phyloP scores from a whole-genome alignment of 192 early-diverging fungal species.

The Podila clonocystis region DNA sequence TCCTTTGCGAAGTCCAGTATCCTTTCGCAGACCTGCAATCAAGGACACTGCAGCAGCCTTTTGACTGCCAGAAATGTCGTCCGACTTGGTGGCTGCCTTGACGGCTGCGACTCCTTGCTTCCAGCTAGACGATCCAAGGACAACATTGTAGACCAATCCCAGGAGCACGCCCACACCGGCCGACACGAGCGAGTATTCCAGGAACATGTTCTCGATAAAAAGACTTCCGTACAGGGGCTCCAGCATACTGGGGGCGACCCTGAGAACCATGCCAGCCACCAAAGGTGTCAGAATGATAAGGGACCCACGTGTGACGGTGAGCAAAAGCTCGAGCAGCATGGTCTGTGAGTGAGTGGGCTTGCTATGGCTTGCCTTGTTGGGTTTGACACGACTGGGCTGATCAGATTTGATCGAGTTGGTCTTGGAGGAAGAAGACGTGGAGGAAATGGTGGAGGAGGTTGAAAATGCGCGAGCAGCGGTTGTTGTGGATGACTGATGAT shows the following conservation, averaged over 20 bases:
- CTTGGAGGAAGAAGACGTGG: neutral
- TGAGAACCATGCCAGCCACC: conserved; percentile 54
- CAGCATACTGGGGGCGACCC: conserved; percentile 64
- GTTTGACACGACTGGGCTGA: neutral
- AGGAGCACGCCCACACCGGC: conserved; percentile 58
- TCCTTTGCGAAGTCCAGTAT: conserved; percentile 46
- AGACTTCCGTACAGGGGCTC: conserved; percentile 78
- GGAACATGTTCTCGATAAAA: conserved; percentile 61
- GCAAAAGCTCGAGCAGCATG: conserved; percentile 45
- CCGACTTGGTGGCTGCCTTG: neutral
- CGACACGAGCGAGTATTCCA: conserved; percentile 46
- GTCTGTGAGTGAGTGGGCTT: conserved; percentile 34
- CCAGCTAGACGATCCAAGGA: neutral
- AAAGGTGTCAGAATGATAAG: conserved; percentile 54
- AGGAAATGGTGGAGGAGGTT: neutral
- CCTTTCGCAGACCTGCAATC: conserved; percentile 29
- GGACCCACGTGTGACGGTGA: conserved; percentile 51
- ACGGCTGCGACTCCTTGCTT: neutral
- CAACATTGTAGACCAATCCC: conserved; percentile 33
- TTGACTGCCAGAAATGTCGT: neutral
- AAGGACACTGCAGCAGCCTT: neutral
- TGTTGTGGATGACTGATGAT: neutral
- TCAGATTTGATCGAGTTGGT: neutral
- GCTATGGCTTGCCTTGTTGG: neutral
- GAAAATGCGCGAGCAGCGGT: too few relatives aligned